Evolutionary conservation across 1,284 basidiomycete species (phyloP).

Genomic region (Ceratobasidium sp.): DNA sequence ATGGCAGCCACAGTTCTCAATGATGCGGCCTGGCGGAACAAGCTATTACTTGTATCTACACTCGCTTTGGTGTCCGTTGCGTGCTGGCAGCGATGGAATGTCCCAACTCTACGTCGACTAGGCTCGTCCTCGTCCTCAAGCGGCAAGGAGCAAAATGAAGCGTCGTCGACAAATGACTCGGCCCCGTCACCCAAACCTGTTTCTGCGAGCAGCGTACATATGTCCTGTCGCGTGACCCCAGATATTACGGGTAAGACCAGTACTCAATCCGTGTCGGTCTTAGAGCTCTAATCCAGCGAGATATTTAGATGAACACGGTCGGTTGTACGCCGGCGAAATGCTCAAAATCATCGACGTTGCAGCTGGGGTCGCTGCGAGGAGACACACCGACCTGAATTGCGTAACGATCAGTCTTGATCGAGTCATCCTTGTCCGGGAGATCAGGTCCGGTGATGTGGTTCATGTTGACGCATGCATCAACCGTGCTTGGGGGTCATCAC

Average conservation of each 20-base stretch:
- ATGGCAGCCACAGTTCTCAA: conserved; percentile 6
- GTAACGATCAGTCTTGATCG: conserved; percentile 50
- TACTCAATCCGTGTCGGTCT: background rate
- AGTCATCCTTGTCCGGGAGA: conserved; percentile 44
- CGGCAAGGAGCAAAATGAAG: conserved; percentile 6
- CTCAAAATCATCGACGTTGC: conserved; percentile 52
- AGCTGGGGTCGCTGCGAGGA: conserved; percentile 50
- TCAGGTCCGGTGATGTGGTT: conserved; percentile 45
- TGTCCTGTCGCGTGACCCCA: conserved; percentile 38
- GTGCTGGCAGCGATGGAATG: conserved; percentile 25
- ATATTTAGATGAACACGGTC: conserved; percentile 44
- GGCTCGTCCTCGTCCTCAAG: background rate
- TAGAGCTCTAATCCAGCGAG: background rate
- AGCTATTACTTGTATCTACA: conserved; percentile 3
- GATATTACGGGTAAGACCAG: conserved; percentile 39
- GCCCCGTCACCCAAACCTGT: conserved; percentile 20
- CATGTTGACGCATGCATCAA: conserved; percentile 50
- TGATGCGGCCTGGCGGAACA: conserved; percentile 12
- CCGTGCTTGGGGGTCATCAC: conserved; percentile 48
- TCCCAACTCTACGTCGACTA: conserved; percentile 11
- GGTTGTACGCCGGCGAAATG: conserved; percentile 49
- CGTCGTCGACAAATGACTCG: background rate
- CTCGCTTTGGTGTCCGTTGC: conserved; percentile 8
- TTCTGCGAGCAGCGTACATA: conserved; percentile 29
- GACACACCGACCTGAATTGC: conserved; percentile 48